Conservation (phyloP, 108 stramenopile species). For the Mayamaea pseudoterrestris region DNA sequence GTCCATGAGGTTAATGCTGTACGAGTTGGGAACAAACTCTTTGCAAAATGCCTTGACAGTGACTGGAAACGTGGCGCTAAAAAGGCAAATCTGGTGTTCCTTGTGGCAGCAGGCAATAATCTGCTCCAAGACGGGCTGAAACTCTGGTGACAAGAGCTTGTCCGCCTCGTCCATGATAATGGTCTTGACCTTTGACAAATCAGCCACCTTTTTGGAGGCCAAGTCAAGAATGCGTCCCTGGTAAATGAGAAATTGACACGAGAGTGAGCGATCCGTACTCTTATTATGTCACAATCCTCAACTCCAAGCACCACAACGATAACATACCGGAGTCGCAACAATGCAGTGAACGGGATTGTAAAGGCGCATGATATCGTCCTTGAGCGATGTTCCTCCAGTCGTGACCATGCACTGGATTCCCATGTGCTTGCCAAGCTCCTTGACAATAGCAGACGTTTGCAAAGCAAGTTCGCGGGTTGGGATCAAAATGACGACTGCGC, state of each 20-base stretch:
- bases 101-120: slow-evolving; percentile 76
- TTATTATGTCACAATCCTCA: too few relatives aligned
- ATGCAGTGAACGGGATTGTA: slow-evolving; percentile 91
- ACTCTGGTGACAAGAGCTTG: slow-evolving; percentile 94
- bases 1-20: slow-evolving; percentile 98
- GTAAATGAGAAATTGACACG: too few relatives aligned
- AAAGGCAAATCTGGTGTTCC: slow-evolving; percentile 94
- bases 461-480: slow-evolving; percentile 97
- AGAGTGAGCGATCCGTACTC: too few relatives aligned
- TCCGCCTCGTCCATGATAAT: slow-evolving; percentile 99
- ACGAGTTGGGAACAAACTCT: slow-evolving; percentile 84
- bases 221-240: slow-evolving; percentile 97
- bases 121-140: slow-evolving; percentile 92
- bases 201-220: slow-evolving; percentile 91
- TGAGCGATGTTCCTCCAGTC: slow-evolving; percentile 93
- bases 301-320: too few relatives aligned
- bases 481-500: slow-evolving; percentile 83
- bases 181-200: slow-evolving; percentile 86
- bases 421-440: slow-evolving; percentile 98
- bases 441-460: slow-evolving; percentile 97
- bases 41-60: slow-evolving; percentile 95
- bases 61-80: slow-evolving; percentile 98
- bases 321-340: slow-evolving; percentile 96
- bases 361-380: slow-evolving; percentile 98
- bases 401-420: slow-evolving; percentile 96